Evolutionary conservation across 2,329 filamentous ascomycete genomes (phyloP).

Genomic region (Colletotrichum phormii): DNA sequence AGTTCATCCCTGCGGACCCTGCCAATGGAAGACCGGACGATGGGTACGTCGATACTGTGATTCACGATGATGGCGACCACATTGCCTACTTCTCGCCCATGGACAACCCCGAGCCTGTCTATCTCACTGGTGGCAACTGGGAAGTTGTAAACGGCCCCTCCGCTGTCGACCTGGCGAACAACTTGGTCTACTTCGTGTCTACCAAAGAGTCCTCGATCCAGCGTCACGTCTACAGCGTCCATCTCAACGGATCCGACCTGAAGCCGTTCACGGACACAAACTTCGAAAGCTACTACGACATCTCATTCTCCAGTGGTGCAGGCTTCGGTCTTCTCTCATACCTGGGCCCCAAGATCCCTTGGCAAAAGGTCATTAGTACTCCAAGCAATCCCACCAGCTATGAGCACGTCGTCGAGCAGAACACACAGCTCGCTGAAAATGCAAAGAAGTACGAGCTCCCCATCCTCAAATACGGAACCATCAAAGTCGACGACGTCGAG

Average conservation of each 20-base stretch:
- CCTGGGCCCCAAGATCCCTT: conserved; percentile 85
- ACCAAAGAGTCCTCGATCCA: conserved; percentile 91
- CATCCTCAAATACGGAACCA: conserved; percentile 82
- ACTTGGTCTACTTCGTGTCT: conserved; percentile 89
- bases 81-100: conserved; percentile 93
- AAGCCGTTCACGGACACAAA: conserved; percentile 79
- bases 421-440: conserved; percentile 74
- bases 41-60: conserved; percentile 92
- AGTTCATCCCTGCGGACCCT: conserved; percentile 86
- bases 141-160: conserved; percentile 90
- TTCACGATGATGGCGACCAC: conserved; percentile 89
- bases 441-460: conserved; percentile 85
- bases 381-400: conserved; percentile 74
- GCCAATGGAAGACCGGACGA: conserved; percentile 80
- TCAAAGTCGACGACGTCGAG: conserved; percentile 84
- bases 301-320: conserved; percentile 85
- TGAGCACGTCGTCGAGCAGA: conserved; percentile 81
- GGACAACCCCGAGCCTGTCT: conserved; percentile 82
- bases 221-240: conserved; percentile 91
- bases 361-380: conserved; percentile 90
- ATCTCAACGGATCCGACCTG: conserved; percentile 81
- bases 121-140: conserved; percentile 91
- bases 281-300: conserved; percentile 81
- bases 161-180: conserved; percentile 84
- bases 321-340: conserved; percentile 89